phyloP scores from a whole-genome alignment of 148 eudicot genomes.

The Silene conica region DNA sequence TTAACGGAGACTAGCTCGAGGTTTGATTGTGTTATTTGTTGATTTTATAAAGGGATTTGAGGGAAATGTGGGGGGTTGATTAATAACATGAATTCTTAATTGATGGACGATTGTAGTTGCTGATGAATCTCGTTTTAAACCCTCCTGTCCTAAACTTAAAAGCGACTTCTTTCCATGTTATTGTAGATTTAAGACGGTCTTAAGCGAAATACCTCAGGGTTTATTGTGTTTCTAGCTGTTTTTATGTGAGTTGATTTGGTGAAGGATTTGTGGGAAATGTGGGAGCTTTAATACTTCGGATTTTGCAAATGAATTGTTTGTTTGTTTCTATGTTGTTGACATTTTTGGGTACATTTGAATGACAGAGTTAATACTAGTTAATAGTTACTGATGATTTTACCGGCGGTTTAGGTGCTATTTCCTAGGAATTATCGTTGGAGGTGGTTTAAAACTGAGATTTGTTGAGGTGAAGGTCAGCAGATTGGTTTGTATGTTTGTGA shows the following conservation, averaged over 20 bases:
- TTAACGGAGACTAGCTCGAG: background rate
- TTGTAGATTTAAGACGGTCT: background rate
- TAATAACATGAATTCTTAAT: background rate
- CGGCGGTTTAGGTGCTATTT: background rate
- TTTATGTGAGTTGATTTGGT: background rate
- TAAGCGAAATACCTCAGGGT: background rate
- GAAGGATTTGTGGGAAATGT: background rate
- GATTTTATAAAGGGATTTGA: background rate
- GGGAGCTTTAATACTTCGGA: background rate
- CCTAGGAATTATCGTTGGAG: background rate
- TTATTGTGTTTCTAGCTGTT: background rate
- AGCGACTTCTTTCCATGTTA: background rate
- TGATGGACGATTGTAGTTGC: background rate
- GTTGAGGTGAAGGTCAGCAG: background rate
- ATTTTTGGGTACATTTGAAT: background rate
- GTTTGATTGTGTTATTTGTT: background rate
- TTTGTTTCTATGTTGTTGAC: background rate
- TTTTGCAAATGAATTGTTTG: background rate
- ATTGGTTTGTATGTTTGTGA: background rate
- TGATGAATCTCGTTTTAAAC: background rate
- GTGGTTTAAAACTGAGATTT: background rate
- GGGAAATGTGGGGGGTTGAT: background rate
- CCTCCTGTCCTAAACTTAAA: background rate
- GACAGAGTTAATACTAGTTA: background rate
- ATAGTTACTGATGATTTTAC: background rate